These are phyloP conservation scores for Backusella parvicylindrica DNA, from an alignment of 192 early-diverging fungal species.

Conservation along the genomic window DNA sequence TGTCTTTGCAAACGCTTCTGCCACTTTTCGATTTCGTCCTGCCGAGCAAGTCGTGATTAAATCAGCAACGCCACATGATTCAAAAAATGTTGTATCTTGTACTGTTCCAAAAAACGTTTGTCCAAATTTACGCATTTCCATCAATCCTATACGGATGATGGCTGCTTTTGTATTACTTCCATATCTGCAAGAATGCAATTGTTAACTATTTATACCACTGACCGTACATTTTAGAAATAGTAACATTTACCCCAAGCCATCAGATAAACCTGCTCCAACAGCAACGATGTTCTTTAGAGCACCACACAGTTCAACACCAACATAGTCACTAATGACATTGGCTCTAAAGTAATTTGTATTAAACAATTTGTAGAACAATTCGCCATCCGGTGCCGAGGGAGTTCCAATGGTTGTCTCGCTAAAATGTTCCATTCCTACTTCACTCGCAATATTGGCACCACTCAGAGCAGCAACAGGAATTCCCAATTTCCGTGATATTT, in stretches of 20 bases:
- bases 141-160: slow-evolving; percentile 89
- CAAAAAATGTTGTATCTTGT: slow-evolving; percentile 91
- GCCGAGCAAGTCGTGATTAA: slow-evolving; percentile 94
- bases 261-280: slow-evolving; percentile 87
- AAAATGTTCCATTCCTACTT: slow-evolving; percentile 89
- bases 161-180: slow-evolving; percentile 98
- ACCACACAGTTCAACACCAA: slow-evolving; percentile 94
- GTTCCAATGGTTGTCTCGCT: slow-evolving; percentile 94
- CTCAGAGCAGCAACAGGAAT: slow-evolving; percentile 73
- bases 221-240: not conserved
- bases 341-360: slow-evolving; percentile 86
- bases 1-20: slow-evolving; percentile 83
- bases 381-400: slow-evolving; percentile 60
- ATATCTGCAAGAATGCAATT: slow-evolving; percentile 22
- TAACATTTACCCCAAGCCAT: slow-evolving; percentile 70
- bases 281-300: slow-evolving; percentile 97
- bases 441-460: slow-evolving; percentile 96
- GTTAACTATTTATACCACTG: too few species aligned
- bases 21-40: slow-evolving; percentile 88
- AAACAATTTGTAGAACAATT: slow-evolving; percentile 78
- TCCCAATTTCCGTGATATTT: slow-evolving; percentile 50
- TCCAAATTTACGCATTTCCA: slow-evolving; percentile 93
- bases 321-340: slow-evolving; percentile 78
- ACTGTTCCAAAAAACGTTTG: slow-evolving; percentile 75
- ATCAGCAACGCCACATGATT: slow-evolving; percentile 96